Evolutionary conservation across 139 green algal species (phyloP), one percentile per base, ranked within the genome.

Genomic region (Chlorella sp.): DNA sequence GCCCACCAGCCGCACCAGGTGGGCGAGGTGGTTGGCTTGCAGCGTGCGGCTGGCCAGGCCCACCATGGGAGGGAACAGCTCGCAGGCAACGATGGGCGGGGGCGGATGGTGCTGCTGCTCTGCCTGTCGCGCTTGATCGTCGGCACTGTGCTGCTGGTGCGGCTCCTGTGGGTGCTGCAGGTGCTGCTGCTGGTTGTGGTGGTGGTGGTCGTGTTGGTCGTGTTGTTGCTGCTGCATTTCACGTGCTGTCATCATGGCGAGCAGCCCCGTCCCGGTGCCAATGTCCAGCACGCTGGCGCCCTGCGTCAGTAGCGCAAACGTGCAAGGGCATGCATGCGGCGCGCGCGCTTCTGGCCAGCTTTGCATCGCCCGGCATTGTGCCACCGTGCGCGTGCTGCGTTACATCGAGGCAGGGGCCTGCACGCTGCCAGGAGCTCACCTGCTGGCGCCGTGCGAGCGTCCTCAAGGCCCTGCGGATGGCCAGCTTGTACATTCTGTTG

Each of bases 261-360:
- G 73, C 31, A 91, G 77, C 22, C 86, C 86, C 17, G 83, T 88
- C 70, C 86, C 86, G 29, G 86, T 91, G 26, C 85, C 85, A 35
- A 88, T 88, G 49, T 87, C 82, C 64, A 90, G 71, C 1, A 88
- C 67, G n/a, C n/a, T n/a, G n/a, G n/a, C n/a, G n/a, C n/a, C n/a
- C n/a, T n/a, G n/a, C n/a, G n/a, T n/a, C n/a, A n/a, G n/a, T n/a
- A n/a, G n/a, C n/a, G n/a, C n/a, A n/a, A n/a, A n/a, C n/a, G n/a
- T n/a, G n/a, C n/a, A n/a, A n/a, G n/a, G n/a, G n/a, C n/a, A n/a
- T n/a, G n/a, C n/a, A n/a, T n/a, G n/a, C n/a, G n/a, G n/a, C n/a
- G n/a, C n/a, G n/a, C n/a, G n/a, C n/a, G n/a, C n/a, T n/a, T n/a
- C n/a, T n/a, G n/a, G n/a, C n/a, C n/a, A n/a, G n/a, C n/a, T n/a